These are phyloP conservation scores for Aspergillus sparsus DNA, from an alignment of 495 filamentous ascomycete species.

Conservation along the genomic window DNA sequence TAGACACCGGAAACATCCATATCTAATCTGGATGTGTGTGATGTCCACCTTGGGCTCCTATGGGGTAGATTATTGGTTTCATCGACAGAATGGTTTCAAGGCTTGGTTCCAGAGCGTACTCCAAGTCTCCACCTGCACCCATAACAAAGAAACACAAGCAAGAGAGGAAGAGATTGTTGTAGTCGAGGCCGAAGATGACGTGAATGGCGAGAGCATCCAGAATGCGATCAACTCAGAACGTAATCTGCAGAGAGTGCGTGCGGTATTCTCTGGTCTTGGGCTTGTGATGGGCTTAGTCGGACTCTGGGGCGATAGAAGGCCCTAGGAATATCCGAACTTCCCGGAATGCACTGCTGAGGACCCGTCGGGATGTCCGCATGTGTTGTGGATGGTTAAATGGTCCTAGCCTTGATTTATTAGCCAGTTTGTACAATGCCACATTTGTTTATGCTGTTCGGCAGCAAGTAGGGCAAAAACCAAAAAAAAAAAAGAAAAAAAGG, in stretches of 20 bases:
- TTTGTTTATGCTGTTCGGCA: too few relatives aligned
- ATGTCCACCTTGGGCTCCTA: conserved; percentile 56
- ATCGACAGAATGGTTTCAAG: conserved; percentile 38
- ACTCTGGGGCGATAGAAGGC: conserved; percentile 78
- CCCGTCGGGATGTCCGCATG: background rate
- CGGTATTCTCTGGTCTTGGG: conserved; percentile 61
- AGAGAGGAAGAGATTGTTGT: conserved; percentile 67
- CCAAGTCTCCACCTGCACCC: conserved; percentile 22
- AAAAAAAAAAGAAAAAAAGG: too few relatives aligned
- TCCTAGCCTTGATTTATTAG: too few relatives aligned
- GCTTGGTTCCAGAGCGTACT: conserved; percentile 30
- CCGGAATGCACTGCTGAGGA: background rate
- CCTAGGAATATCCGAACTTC: background rate
- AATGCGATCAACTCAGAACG: conserved; percentile 67
- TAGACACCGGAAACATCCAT: conserved; percentile 71
- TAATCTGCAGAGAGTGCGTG: conserved; percentile 59
- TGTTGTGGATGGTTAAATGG: too few relatives aligned
- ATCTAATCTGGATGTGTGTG: conserved; percentile 75
- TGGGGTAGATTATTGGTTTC: conserved; percentile 56
- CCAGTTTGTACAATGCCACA: too few relatives aligned
- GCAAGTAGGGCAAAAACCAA: too few relatives aligned
- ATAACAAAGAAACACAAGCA: conserved; percentile 42
- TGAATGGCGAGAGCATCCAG: conserved; percentile 83
- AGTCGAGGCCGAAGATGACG: conserved; percentile 53
- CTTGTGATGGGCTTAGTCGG: conserved; percentile 79